Base-by-base conservation (phyloP, 75 land plant genomes). In the Selaginella tamariscina region DNA sequence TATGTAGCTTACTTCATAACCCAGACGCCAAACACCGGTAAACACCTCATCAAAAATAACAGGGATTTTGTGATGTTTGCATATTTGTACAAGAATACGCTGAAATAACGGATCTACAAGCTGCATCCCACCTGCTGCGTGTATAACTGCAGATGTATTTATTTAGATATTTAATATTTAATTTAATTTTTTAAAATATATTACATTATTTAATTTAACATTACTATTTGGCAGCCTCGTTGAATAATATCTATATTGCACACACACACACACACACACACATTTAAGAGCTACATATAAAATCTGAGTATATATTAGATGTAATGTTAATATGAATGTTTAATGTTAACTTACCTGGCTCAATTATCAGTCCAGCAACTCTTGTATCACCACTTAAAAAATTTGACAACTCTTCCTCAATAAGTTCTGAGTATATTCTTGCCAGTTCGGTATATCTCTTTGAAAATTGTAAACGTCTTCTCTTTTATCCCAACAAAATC, bases 61-160 rank as follows among this genome's bases (percentile, higher is more conserved):
- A 33, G 97, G 97, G 68, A 92, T 86, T 32, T 71, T 79, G 23
- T 60, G 77, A 8, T 20, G 29, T 31, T 55, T 79, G 57, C 90
- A 92, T 69, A 84, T 81, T 21, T 68, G 78, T 0, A 89, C 79
- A 72, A 92, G 90, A 21, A 81, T 67, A 55, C 95, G 76, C 56
- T 92, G 97, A 68, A 86, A 92, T 59, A 92, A 84, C 59, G 97
- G 97, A 86, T 92, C 97, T 30, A 92, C 71, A 78, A 92, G 79
- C 31, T 76, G 79, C 97, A 92, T 92, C 56, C 97, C 97, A 31
- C 95, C 95, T 66, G 97, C 87, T 44, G 77, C 97, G 49, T 86
- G 97, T 33, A 92, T 74, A 65, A 92, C 97, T 92, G 80, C 67
- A 73, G 23, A 39, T 15, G 49, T 39, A 5, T 5, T 15, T 5